Percentiles rank a stretch among this genome's conserved stretches.
Evolutionary conservation across 2,329 filamentous ascomycete species (phyloP).

Genomic region (Penicillium olsonii): DNA sequence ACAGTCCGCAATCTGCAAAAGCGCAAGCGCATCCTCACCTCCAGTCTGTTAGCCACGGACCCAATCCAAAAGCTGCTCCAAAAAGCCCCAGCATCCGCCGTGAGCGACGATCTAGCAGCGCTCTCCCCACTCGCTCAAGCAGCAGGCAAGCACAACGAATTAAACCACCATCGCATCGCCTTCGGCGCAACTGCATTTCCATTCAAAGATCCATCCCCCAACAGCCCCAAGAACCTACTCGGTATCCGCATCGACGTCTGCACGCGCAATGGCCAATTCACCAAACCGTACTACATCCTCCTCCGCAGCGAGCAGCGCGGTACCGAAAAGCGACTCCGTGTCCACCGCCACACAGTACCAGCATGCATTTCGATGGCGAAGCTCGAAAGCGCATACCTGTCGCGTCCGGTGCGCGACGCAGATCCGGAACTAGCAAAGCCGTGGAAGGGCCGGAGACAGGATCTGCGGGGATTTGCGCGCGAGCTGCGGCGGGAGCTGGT

Average conservation of each 20-base stretch:
- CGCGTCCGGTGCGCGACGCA: constrained; percentile 12
- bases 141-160: constrained; percentile 34
- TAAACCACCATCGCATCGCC: constrained; percentile 47
- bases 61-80: constrained; percentile 36
- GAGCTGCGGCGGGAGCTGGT: constrained; percentile 44
- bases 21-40: constrained; percentile 41
- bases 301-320: constrained; percentile 30
- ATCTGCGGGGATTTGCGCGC: constrained; percentile 39
- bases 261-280: constrained; percentile 39
- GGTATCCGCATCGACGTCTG: constrained; percentile 47
- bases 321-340: constrained; percentile 13
- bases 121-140: constrained; percentile 36
- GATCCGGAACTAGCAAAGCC: constrained; percentile 22
- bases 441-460: constrained; percentile 29
- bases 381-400: constrained; percentile 40
- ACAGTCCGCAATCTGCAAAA: constrained; percentile 43
- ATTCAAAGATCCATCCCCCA: constrained; percentile 46
- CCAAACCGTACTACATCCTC: constrained; percentile 48
- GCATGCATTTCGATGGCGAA: constrained; percentile 44
- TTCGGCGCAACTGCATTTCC: constrained; percentile 50
- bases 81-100: constrained; percentile 7
- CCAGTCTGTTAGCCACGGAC: constrained; percentile 45
- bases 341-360: constrained; percentile 50
- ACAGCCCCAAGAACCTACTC: constrained; percentile 31
- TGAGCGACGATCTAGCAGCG: constrained; percentile 27